phyloP scores from a whole-genome alignment of 176 grass and related monocot species.

The Triticum turgidum region DNA sequence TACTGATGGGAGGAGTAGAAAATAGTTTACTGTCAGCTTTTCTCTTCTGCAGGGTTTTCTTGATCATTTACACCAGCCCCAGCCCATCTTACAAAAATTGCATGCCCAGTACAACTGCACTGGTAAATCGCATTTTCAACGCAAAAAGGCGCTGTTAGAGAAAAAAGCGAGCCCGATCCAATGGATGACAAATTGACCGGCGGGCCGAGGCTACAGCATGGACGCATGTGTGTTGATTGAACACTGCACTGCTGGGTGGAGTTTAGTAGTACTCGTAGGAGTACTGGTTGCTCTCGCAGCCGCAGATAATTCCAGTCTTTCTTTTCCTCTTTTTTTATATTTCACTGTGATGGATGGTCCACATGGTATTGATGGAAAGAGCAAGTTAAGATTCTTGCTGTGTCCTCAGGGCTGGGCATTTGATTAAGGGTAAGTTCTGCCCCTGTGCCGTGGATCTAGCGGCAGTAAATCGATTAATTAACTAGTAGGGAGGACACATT shows the following conservation, averaged over 20 bases:
- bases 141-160: slow-evolving; percentile 2
- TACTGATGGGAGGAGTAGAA: slow-evolving; percentile 11
- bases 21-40: slow-evolving; percentile 27
- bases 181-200: slow-evolving; percentile 46
- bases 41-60: slow-evolving; percentile 16
- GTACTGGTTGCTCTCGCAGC: not conserved
- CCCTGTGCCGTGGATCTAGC: slow-evolving; percentile 39
- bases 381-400: slow-evolving; percentile 59
- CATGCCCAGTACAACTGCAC: not conserved
- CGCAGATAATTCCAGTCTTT: not conserved
- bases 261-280: not conserved
- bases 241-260: not conserved
- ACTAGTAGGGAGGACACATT: slow-evolving; percentile 24
- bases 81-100: not conserved
- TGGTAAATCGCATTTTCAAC: not conserved
- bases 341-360: slow-evolving; percentile 24
- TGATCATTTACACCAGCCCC: not conserved
- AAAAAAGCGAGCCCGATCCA: not conserved
- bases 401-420: slow-evolving; percentile 46
- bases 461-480: slow-evolving; percentile 11
- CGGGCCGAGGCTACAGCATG: not conserved
- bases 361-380: slow-evolving; percentile 48
- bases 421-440: slow-evolving; percentile 33
- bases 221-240: not conserved
- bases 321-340: not conserved